phyloP scores from a whole-genome alignment of 2,329 filamentous ascomycete genomes.

The Ascochyta clinopodiicola region DNA sequence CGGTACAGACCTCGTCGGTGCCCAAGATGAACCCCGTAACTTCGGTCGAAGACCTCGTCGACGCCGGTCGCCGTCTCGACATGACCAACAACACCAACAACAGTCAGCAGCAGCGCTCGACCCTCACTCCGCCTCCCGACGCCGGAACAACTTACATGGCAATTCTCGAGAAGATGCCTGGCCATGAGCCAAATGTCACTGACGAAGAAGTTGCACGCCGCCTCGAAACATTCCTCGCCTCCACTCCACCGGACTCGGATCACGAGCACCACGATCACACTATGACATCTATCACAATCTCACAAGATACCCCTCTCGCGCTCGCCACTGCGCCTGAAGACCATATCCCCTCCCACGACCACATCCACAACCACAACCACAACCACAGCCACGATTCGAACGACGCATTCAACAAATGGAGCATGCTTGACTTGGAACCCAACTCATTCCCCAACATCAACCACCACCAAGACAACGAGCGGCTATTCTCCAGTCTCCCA shows the following conservation, averaged over 20 bases:
- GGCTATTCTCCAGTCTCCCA: conserved; percentile 43
- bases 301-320: conserved; percentile 26
- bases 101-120: conserved; percentile 29
- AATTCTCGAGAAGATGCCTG: conserved; percentile 39
- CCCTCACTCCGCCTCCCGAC: conserved; percentile 52
- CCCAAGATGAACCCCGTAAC: conserved; percentile 44
- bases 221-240: conserved; percentile 58
- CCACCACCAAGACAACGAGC: conserved; percentile 45
- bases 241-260: conserved; percentile 56
- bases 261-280: conserved; percentile 41
- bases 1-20: conserved; percentile 27
- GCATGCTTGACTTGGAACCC: conserved; percentile 21
- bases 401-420: conserved; percentile 30
- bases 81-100: conserved; percentile 20
- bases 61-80: conserved; percentile 53
- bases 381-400: neutral
- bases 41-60: conserved; percentile 55
- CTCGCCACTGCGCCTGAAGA: conserved; percentile 16
- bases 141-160: conserved; percentile 43
- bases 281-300: conserved; percentile 40
- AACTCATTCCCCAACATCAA: conserved; percentile 37
- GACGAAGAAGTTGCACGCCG: conserved; percentile 57
- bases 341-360: neutral
- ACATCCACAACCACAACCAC: neutral
- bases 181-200: conserved; percentile 39